Percentiles rank a stretch among this genome's conserved stretches.
Evolutionary conservation across 768 basidiomycete species (phyloP).

Genomic region (Lactarius vividus): DNA sequence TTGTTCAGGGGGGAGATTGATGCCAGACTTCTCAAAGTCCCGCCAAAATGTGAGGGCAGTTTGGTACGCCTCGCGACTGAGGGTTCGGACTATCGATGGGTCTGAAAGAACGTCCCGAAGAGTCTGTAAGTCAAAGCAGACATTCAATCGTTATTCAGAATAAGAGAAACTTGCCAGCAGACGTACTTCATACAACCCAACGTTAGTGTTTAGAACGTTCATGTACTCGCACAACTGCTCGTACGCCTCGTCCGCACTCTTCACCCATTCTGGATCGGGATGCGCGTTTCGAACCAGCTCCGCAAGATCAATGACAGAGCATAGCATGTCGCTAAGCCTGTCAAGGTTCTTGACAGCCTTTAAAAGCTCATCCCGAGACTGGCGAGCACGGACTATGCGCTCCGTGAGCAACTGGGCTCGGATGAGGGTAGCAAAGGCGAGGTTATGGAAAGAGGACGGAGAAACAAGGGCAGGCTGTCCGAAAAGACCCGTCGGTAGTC

Average conservation of each 20-base stretch:
- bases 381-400: conserved; percentile 71
- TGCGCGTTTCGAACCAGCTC: conserved; percentile 93
- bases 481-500: conserved; percentile 77
- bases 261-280: conserved; percentile 81
- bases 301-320: conserved; percentile 94
- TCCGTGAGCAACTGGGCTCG: conserved; percentile 82
- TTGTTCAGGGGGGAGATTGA: conserved; percentile 76
- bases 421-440: conserved; percentile 76
- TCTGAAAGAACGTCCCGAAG: conserved; percentile 69
- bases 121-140: conserved; percentile 44
- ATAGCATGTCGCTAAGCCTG: conserved; percentile 92
- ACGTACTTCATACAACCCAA: conserved; percentile 84
- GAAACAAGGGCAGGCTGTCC: conserved; percentile 68
- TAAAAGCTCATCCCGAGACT: conserved; percentile 70
- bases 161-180: conserved; percentile 19
- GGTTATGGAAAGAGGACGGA: conserved; percentile 63
- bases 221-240: conserved; percentile 94
- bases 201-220: conserved; percentile 95
- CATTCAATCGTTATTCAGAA: conserved; percentile 1
- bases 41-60: conserved; percentile 93
- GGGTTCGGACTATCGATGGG: conserved; percentile 57
- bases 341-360: conserved; percentile 95
- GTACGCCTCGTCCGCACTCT: conserved; percentile 82
- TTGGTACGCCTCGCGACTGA: conserved; percentile 72
- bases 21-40: conserved; percentile 97